Evolutionary conservation across 2,329 filamentous ascomycete species (phyloP), one percentile per base, ranked within the genome.

Genomic region (Zymoseptoria pseudotritici): DNA sequence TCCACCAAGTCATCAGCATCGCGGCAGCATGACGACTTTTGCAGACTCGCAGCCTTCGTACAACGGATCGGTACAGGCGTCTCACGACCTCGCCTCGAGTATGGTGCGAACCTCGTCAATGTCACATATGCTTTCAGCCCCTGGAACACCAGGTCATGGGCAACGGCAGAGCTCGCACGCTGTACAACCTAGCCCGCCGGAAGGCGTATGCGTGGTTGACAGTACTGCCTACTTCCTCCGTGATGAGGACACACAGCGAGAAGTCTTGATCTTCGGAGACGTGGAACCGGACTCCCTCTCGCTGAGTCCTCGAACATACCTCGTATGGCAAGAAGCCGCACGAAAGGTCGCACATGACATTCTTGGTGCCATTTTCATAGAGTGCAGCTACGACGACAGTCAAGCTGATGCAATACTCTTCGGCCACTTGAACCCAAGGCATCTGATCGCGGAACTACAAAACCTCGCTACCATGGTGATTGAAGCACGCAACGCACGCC

Each of bases 201-300:
- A 64, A 20, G 64, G 65, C 50, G 69, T 72, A 73, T 91, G 87
- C 67, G 88, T 91, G 1, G 88, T 90, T 61, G 91, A 97, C 72
- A 96, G 90, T 64, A 94, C 91, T 19, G 93, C 91, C 0, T 97
- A 92, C 75, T 97, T 99, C 74, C 89, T 99, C 65, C 88, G 90
- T 46, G 70, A 72, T 46, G 62, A 61, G 24, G 66, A 70, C 8
- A 88, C 85, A 0, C 83, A 84, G 1, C 82, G 83, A 31, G 93
- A 99, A 74, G 84, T 97, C 2, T 83, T 99, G 61, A 89, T 99
- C 54, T 97, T 97, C 71, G 94, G 94, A 19, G 94, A 99, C 66
- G 90, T 97, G 46, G 94, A 99, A 71, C 91, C 94, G 0, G 94
- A 99, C 74, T 87, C 86, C 8, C 76, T 97, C 24, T 95, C 91